Evolutionary conservation across 148 eudicot species (phyloP).

Genomic region (Suaeda aralocaspica): DNA sequence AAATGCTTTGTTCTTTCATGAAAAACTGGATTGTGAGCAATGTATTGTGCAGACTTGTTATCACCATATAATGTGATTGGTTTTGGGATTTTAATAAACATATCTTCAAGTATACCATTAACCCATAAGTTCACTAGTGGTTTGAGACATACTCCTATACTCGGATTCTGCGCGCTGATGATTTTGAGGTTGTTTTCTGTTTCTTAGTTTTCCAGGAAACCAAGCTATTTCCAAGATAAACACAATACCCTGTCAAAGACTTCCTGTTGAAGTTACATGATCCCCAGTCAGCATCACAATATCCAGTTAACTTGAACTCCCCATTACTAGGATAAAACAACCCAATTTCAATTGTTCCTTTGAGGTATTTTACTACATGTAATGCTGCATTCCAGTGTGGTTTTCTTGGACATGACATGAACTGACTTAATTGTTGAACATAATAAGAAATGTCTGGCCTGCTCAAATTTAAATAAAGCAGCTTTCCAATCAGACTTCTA

Average conservation of each 20-base stretch:
- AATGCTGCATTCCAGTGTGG: not conserved
- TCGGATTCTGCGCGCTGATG: not conserved
- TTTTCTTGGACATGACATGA: not conserved
- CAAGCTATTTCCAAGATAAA: no score
- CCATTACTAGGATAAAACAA: no score
- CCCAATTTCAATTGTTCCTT: no score
- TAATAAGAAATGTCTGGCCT: not conserved
- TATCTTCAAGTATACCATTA: not conserved
- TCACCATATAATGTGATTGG: not conserved
- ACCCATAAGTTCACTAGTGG: not conserved
- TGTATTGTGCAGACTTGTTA: not conserved
- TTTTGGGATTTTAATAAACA: no score
- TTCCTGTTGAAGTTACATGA: no score
- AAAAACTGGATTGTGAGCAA: not conserved
- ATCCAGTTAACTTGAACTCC: no score
- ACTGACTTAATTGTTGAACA: not conserved
- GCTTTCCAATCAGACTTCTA: not conserved
- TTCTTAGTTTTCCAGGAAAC: not conserved
- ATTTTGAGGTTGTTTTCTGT: not conserved
- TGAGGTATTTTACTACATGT: not conserved
- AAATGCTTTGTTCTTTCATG: constrained; percentile 5
- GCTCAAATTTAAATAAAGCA: no score
- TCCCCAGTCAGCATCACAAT: no score
- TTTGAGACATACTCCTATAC: not conserved
- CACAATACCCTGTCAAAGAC: no score